These are phyloP conservation scores for Nevesoporus exiguus DNA, from an alignment of 768 basidiomycete genomes.

Conservation along the genomic window DNA sequence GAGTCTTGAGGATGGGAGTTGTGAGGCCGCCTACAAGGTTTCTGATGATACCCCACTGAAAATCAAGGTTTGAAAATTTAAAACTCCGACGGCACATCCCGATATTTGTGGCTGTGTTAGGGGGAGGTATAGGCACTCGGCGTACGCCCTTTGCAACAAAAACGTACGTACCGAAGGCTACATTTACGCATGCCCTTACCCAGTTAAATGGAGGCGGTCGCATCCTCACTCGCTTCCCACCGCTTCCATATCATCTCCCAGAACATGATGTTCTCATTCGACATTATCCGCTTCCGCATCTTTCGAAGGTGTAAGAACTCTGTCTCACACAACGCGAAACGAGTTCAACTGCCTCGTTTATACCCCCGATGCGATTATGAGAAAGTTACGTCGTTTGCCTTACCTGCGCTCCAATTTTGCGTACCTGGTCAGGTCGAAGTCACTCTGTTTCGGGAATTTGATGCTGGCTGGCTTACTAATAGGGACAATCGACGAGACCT, in stretches of 20 bases:
- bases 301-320: constrained; percentile 44
- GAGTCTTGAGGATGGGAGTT: constrained; percentile 61
- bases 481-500: constrained; percentile 84
- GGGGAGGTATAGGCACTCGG: background rate
- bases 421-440: constrained; percentile 28
- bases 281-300: constrained; percentile 29
- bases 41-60: constrained; percentile 51
- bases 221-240: constrained; percentile 23
- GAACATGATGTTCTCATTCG: constrained; percentile 28
- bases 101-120: constrained; percentile 21
- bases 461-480: constrained; percentile 88
- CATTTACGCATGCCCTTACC: constrained; percentile 18
- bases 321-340: constrained; percentile 55
- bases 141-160: too few relatives aligned
- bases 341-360: constrained; percentile 67
- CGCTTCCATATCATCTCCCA: constrained; percentile 20
- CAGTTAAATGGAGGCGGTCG: constrained; percentile 19
- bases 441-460: constrained; percentile 52
- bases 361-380: constrained; percentile 50
- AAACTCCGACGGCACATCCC: constrained; percentile 29
- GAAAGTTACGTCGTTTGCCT: constrained; percentile 47
- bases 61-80: constrained; percentile 36
- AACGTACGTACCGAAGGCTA: too few relatives aligned
- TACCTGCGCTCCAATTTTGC: constrained; percentile 35
- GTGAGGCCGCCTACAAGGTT: constrained; percentile 37